A percentile compares a stretch with the other conserved stretches of the same genome.
phyloP scores from a whole-genome alignment of 768 basidiomycete genomes.

The Lactifluus volemus region DNA sequence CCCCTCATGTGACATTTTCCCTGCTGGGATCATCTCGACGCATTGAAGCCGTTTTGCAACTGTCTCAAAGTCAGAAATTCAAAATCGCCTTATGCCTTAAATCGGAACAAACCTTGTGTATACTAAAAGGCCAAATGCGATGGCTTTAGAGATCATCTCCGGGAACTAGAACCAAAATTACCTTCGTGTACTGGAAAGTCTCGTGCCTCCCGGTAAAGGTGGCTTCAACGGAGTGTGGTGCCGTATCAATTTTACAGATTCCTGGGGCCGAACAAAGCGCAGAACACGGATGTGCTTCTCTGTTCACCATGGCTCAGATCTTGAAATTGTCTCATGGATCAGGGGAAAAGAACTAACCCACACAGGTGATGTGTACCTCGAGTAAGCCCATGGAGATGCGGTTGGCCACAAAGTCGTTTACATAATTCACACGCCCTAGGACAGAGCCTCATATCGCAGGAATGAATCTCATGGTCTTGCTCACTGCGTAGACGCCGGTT shows the following conservation, averaged over 20 bases:
- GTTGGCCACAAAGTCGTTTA: conserved; percentile 29
- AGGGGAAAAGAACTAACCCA: too few relatives aligned
- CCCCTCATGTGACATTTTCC: conserved; percentile 35
- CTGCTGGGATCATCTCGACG: conserved; percentile 36
- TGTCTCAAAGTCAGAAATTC: conserved; percentile 16
- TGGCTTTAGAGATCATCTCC: neutral
- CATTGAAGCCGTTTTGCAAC: conserved; percentile 41
- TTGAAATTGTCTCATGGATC: too few relatives aligned
- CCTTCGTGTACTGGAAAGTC: conserved; percentile 59
- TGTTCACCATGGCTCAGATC: too few relatives aligned
- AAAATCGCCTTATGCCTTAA: too few relatives aligned
- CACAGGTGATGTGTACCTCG: too few relatives aligned
- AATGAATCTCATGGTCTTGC: conserved; percentile 36
- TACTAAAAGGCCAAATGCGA: conserved; percentile 32
- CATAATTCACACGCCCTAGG: conserved; percentile 48
- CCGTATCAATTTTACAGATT: conserved; percentile 50
- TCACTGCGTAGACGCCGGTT: conserved; percentile 28
- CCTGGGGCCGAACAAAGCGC: conserved; percentile 37
- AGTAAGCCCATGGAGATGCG: conserved; percentile 37
- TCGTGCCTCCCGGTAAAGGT: conserved; percentile 54
- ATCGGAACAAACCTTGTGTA: conserved; percentile 37
- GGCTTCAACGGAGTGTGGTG: conserved; percentile 51
- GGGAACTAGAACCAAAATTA: conserved; percentile 19
- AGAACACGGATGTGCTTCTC: conserved; percentile 39
- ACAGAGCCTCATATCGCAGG: conserved; percentile 25